Percentiles rank a stretch among this genome's conserved stretches.
These are phyloP conservation scores for Microsporum canis DNA, from an alignment of 2,329 filamentous ascomycete species.

Conservation along the genomic window DNA sequence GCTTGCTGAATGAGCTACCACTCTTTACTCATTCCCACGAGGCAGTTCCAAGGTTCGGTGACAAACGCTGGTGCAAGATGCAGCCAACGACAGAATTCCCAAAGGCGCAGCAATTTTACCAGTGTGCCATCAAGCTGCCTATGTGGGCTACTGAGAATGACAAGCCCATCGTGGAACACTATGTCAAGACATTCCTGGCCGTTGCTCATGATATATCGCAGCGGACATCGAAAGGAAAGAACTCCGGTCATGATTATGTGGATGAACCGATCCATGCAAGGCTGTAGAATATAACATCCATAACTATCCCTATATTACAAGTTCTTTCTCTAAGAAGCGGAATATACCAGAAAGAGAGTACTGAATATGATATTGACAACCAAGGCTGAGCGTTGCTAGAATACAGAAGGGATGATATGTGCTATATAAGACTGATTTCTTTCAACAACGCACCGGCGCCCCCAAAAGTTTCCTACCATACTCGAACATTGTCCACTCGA, in stretches of 20 bases:
- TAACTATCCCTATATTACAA: not conserved
- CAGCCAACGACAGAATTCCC: not conserved
- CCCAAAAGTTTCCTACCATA: too few relatives aligned
- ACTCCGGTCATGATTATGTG: not conserved
- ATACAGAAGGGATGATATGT: too few relatives aligned
- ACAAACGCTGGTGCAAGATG: not conserved
- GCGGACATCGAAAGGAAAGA: not conserved
- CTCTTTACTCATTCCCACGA: not conserved
- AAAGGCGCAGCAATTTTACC: not conserved
- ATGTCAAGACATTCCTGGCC: not conserved
- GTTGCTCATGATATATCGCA: not conserved
- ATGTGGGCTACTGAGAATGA: not conserved
- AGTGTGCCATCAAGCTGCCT: not conserved
- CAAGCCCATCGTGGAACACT: not conserved
- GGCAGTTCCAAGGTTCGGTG: not conserved
- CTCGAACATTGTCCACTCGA: too few relatives aligned
- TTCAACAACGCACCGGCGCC: too few relatives aligned
- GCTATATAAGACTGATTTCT: too few relatives aligned
- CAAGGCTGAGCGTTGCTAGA: too few relatives aligned
- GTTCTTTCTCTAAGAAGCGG: too few relatives aligned
- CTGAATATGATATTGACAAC: too few relatives aligned
- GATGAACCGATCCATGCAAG: not conserved
- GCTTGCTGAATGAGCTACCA: not conserved
- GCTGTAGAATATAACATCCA: not conserved
- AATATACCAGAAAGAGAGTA: too few relatives aligned